Conservation (phyloP, 2,329 filamentous ascomycete species). For the Penicillium sp. region DNA sequence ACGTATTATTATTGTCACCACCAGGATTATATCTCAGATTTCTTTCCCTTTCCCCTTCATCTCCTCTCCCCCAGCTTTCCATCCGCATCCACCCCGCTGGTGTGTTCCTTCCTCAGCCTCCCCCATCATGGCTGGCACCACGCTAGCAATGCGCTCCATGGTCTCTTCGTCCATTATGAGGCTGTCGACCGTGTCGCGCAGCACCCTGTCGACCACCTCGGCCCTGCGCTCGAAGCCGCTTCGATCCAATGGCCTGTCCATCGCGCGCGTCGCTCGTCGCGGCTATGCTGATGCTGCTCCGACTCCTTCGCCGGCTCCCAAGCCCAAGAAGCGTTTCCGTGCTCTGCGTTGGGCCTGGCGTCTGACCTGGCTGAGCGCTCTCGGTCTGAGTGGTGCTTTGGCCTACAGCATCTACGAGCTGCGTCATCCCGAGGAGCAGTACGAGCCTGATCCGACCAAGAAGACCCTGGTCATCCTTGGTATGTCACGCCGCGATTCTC, state of each 20-base stretch:
- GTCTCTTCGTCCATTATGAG: slow-evolving; percentile 37
- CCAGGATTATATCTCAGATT: background rate
- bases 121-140: slow-evolving; percentile 41
- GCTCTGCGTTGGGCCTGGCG: slow-evolving; percentile 82
- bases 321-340: slow-evolving; percentile 64
- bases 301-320: slow-evolving; percentile 38
- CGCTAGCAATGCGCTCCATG: slow-evolving; percentile 42
- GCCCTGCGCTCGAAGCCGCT: slow-evolving; percentile 34
- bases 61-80: slow-evolving; percentile 15
- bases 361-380: slow-evolving; percentile 72
- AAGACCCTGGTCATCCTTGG: slow-evolving; percentile 96
- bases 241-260: slow-evolving; percentile 30
- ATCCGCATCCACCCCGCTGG: slow-evolving; percentile 17
- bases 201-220: slow-evolving; percentile 38
- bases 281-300: slow-evolving; percentile 56
- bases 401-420: slow-evolving; percentile 81
- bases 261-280: slow-evolving; percentile 49
- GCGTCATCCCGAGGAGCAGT: slow-evolving; percentile 79
- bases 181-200: slow-evolving; percentile 43
- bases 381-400: slow-evolving; percentile 71
- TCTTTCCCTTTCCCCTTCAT: slow-evolving; percentile 22
- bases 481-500: slow-evolving; percentile 50
- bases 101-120: slow-evolving; percentile 24
- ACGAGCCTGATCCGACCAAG: slow-evolving; percentile 79
- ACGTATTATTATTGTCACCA: background rate